phyloP scores from a whole-genome alignment of 768 basidiomycete species.

The Leccinum arenicola region DNA sequence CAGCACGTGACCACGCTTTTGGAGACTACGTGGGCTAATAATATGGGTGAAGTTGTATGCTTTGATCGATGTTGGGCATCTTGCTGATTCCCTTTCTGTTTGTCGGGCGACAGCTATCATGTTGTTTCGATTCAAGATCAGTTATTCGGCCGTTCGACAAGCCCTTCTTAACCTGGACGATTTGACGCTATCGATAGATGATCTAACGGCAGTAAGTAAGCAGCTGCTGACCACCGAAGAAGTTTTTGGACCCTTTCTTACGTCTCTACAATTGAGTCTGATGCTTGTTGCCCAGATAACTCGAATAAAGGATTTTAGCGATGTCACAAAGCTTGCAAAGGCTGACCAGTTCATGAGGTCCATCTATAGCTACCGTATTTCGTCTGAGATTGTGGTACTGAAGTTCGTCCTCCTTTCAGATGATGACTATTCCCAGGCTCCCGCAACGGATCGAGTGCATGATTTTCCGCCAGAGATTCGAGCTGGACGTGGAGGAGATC shows the following conservation, averaged over 20 bases:
- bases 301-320: conserved; percentile 66
- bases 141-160: conserved; percentile 60
- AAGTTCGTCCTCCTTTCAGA: conserved; percentile 39
- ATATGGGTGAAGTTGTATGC: conserved; percentile 55
- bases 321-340: conserved; percentile 71
- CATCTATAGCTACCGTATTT: conserved; percentile 17
- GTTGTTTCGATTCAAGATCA: conserved; percentile 71
- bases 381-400: conserved; percentile 1
- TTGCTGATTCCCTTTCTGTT: conserved; percentile 1
- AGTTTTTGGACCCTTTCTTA: conserved; percentile 32
- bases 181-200: conserved; percentile 59
- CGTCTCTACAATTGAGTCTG: background rate
- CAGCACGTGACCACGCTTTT: conserved; percentile 68
- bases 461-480: conserved; percentile 79
- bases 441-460: conserved; percentile 75
- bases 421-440: conserved; percentile 75
- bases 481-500: conserved; percentile 80
- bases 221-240: conserved; percentile 84
- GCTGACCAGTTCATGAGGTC: conserved; percentile 85
- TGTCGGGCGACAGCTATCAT: conserved; percentile 61
- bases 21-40: conserved; percentile 80
- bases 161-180: conserved; percentile 77
- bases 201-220: conserved; percentile 69
- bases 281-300: conserved; percentile 42
- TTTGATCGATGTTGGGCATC: background rate